Percentiles rank a stretch among this genome's conserved stretches.
phyloP scores from a whole-genome alignment of 1,284 basidiomycete genomes.

The Cystobasidium slooffiae region DNA sequence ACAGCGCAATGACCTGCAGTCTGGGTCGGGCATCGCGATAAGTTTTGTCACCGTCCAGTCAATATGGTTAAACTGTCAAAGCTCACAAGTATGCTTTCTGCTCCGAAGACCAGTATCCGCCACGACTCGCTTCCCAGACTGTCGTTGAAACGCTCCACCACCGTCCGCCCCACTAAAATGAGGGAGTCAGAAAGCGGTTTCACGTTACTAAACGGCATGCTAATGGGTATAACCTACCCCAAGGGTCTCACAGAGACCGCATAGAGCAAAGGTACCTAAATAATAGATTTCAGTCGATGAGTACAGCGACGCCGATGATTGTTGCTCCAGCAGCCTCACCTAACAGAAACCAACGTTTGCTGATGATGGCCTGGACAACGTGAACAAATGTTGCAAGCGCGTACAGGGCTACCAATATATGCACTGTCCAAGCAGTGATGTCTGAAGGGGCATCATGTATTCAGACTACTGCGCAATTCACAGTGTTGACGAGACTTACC shows the following conservation, averaged over 20 bases:
- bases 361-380: constrained; percentile 61
- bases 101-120: constrained; percentile 30
- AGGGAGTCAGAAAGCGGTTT: too few relatives aligned
- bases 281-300: not conserved
- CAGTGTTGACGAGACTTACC: not conserved
- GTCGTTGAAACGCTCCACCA: constrained; percentile 21
- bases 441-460: constrained; percentile 14
- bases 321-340: constrained; percentile 55
- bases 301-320: too few relatives aligned
- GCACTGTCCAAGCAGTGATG: constrained; percentile 56
- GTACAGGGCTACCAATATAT: constrained; percentile 60
- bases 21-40: not conserved
- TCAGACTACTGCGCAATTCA: too few relatives aligned
- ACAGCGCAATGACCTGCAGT: constrained; percentile 11
- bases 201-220: too few relatives aligned
- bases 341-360: constrained; percentile 63
- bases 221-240: too few relatives aligned
- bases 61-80: not conserved
- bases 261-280: constrained; percentile 8
- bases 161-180: constrained; percentile 49
- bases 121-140: constrained; percentile 9
- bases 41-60: not conserved
- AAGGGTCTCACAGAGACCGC: constrained; percentile 5
- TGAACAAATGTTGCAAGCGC: constrained; percentile 60
- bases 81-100: constrained; percentile 16